phyloP scores from a whole-genome alignment of 495 filamentous ascomycete species.

The Sordaria brevicollis region DNA sequence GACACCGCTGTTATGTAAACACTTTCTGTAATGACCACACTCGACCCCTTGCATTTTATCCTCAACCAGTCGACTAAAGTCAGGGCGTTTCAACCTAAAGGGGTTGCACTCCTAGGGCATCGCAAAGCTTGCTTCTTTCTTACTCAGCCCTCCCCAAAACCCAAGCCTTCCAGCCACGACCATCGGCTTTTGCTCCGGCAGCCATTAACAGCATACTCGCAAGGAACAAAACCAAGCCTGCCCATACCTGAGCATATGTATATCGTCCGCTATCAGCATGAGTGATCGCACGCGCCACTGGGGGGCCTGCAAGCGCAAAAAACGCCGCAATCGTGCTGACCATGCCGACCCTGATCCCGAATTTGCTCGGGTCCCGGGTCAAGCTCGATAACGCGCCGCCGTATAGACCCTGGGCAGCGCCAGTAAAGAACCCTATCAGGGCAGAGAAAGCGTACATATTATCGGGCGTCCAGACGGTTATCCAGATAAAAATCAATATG shows the following conservation, averaged over 20 bases:
- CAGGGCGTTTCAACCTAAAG: too few relatives aligned
- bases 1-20: too few relatives aligned
- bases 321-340: conserved; percentile 29
- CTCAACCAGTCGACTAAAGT: too few relatives aligned
- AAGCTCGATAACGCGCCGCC: conserved; percentile 27
- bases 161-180: too few relatives aligned
- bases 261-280: conserved; percentile 24
- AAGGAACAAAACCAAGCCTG: conserved; percentile 21
- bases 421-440: conserved; percentile 30
- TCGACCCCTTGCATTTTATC: too few relatives aligned
- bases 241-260: conserved; percentile 33
- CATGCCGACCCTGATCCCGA: conserved; percentile 37
- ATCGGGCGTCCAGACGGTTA: conserved; percentile 19
- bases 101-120: too few relatives aligned
- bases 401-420: conserved; percentile 29
- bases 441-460: conserved; percentile 34
- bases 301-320: conserved; percentile 33
- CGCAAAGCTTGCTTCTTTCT: too few relatives aligned
- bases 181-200: too few relatives aligned
- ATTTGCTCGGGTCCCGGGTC: conserved; percentile 28
- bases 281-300: conserved; percentile 34
- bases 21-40: too few relatives aligned
- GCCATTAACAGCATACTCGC: neutral
- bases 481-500: conserved; percentile 28
- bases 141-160: too few relatives aligned